These are phyloP conservation scores for Macrocybe sp. DNA, from an alignment of 1,284 basidiomycete genomes.

Conservation along the genomic window DNA sequence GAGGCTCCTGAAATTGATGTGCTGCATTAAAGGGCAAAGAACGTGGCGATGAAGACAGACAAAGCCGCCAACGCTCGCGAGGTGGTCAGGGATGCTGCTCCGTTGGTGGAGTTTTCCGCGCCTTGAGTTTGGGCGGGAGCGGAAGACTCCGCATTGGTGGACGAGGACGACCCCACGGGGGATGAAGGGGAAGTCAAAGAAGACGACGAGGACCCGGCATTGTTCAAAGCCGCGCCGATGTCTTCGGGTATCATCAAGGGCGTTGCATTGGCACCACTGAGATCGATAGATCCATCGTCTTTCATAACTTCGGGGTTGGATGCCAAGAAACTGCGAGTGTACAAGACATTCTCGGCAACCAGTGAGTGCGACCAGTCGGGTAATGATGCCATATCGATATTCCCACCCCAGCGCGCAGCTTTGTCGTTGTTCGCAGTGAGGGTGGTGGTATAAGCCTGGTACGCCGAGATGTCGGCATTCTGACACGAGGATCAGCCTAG, in stretches of 20 bases:
- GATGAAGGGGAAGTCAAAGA: constrained; percentile 21
- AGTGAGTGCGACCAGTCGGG: constrained; percentile 48
- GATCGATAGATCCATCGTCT: constrained; percentile 47
- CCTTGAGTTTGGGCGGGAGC: constrained; percentile 18
- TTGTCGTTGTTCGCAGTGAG: constrained; percentile 41
- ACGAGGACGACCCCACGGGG: constrained; percentile 23
- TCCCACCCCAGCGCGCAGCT: constrained; percentile 58
- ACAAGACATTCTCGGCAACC: constrained; percentile 56
- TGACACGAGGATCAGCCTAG: constrained; percentile 11
- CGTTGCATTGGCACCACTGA: constrained; percentile 35
- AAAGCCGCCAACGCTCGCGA: constrained; percentile 45
- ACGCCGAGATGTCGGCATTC: constrained; percentile 52
- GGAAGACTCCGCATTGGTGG: constrained; percentile 22
- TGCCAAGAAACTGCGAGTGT: constrained; percentile 58
- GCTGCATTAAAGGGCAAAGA: constrained; percentile 48
- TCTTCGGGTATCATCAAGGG: constrained; percentile 58
- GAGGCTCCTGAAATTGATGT: constrained; percentile 12
- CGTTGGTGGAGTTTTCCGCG: constrained; percentile 27
- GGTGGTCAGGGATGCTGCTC: constrained; percentile 44
- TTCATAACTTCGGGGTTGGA: constrained; percentile 53
- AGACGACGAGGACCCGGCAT: constrained; percentile 23
- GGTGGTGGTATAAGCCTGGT: constrained; percentile 44
- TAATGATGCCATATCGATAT: constrained; percentile 51
- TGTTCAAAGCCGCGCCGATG: constrained; percentile 40
- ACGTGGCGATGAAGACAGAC: constrained; percentile 45